Evolutionary conservation across 148 eudicot species (phyloP), one percentile per base, ranked within the genome.

Genomic region (Chenopodium berlandieri): DNA sequence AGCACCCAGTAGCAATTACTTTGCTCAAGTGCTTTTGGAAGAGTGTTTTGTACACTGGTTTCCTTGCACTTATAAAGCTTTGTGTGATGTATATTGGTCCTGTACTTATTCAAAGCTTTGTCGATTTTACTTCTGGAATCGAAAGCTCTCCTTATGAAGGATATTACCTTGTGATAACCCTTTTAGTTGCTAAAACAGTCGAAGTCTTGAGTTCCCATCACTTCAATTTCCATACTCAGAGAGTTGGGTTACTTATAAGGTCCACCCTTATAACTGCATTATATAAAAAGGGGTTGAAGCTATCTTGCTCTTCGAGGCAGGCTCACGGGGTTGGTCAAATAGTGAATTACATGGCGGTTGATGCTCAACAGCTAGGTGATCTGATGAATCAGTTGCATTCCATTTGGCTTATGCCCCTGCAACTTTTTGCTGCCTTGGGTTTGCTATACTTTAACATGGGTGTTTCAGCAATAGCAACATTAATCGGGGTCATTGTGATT

Each of bases 311-410:
- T 0, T 92, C 97, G 34, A 83, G 98, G 71, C 97, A 95, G 68
- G 86, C 84, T 67, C 98, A 95, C 73, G 98, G 98, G 71, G 90
- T 93, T 72, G 98, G 98, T 20, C 95, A 93, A 71, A 95, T 92
- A 75, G 97, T 92, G 52, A 95, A 95, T 83, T 95, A 93, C 75
- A 95, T 95, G 98, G 98, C 93, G 48, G 97, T 95, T 50, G 98
- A 95, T 91, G 97, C 97, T 82, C 98, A 95, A 75, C 98, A 95
- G 84, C 90, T 95, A 4, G 90, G 93, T 27, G 98, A 95, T 78
- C 94, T 95, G 92, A 92, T 95, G 92, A 88, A 93, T 19, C 97
- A 95, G 81, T 80, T 93, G 11, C 97, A 95, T 71, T 84, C 88
- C 80, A 65, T 89, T 27, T 95, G 98, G 98, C 88, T 93, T 14